Evolutionary conservation across 2,329 filamentous ascomycete species (phyloP), one percentile per base, ranked within the genome.

Genomic region (Penicillium verrucosum): DNA sequence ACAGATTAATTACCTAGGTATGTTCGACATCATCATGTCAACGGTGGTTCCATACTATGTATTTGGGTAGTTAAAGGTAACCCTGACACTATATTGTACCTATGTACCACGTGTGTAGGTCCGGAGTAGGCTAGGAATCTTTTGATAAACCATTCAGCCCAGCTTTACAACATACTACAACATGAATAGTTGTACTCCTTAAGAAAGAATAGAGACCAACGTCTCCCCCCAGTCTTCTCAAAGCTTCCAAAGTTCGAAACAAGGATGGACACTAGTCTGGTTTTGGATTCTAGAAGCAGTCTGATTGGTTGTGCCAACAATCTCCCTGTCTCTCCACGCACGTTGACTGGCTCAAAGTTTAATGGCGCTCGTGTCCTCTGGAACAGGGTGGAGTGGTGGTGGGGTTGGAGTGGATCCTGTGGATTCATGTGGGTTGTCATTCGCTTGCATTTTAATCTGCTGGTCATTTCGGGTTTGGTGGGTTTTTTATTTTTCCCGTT

Each of bases 271-370:
- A 32, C 27, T 42, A 54, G 55, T 44, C 6, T 16, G 23, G 23
- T 42, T 54, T 38, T 16, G 14, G 12, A 36, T 32, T 18, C 0
- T 11, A 43, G 5, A 42, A 25, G 21, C 6, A 32, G 34, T 43
- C n/a, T 55, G 36, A 50, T 58, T 58, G 51, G 87, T 2, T 85
- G 87, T 69, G 89, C 87, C 87, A 88, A 86, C 41, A 89, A 87
- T 85, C 74, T 89, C 32, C 75, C 77, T 41, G 85, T 90, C 32
- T 38, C 53, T 34, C 11, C 27, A 30, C 32, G 38, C 11, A 41
- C 23, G 29, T 42, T 47, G 30, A 47, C 16, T 49, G 47, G 56
- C 29, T 42, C 7, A 40, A 25, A 46, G 40, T 37, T 42, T 41
- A 23, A 36, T 42, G 6, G 14, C 14, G 5, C 34, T 34, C 32